A percentile compares a stretch with the other conserved stretches of the same genome.
phyloP scores from a whole-genome alignment of 2,329 filamentous ascomycete genomes.

The Penicillium concentricum region DNA sequence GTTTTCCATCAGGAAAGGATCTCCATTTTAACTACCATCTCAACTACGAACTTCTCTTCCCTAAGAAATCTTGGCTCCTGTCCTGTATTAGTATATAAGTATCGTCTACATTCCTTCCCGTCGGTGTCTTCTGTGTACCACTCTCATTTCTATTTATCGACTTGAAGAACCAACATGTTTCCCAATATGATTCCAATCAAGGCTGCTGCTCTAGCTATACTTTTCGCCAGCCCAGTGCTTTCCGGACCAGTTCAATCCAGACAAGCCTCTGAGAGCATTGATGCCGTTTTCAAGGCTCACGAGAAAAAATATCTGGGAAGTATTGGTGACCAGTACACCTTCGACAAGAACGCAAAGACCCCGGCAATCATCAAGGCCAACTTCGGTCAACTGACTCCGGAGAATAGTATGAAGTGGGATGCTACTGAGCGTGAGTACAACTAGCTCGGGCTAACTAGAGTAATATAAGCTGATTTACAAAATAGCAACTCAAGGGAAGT shows the following conservation, averaged over 20 bases:
- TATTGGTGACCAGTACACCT: slow-evolving; percentile 52
- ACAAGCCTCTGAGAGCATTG: slow-evolving; percentile 45
- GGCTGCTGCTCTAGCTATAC: slow-evolving; percentile 5
- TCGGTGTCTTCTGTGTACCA: background rate
- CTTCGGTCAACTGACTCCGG: slow-evolving; percentile 64
- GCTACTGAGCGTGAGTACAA: slow-evolving; percentile 52
- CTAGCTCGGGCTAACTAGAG: background rate
- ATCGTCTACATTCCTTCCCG: background rate
- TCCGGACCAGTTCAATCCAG: slow-evolving; percentile 3
- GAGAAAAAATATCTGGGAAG: slow-evolving; percentile 67
- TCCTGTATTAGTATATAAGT: background rate
- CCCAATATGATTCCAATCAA: slow-evolving; percentile 11
- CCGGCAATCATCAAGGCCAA: slow-evolving; percentile 62
- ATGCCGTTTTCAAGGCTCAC: slow-evolving; percentile 56
- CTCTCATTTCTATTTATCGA: background rate
- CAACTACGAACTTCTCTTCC: background rate
- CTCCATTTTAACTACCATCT: background rate
- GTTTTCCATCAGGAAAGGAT: background rate
- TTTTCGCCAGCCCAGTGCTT: slow-evolving; percentile 6
- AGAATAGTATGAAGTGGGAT: slow-evolving; percentile 66
- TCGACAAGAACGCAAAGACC: slow-evolving; percentile 57
- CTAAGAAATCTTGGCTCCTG: background rate
- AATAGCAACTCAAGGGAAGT: background rate
- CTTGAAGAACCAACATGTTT: background rate
- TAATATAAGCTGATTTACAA: background rate